These are phyloP conservation scores for Parmelia sp. DNA, from an alignment of 495 filamentous ascomycete genomes.

Conservation along the genomic window DNA sequence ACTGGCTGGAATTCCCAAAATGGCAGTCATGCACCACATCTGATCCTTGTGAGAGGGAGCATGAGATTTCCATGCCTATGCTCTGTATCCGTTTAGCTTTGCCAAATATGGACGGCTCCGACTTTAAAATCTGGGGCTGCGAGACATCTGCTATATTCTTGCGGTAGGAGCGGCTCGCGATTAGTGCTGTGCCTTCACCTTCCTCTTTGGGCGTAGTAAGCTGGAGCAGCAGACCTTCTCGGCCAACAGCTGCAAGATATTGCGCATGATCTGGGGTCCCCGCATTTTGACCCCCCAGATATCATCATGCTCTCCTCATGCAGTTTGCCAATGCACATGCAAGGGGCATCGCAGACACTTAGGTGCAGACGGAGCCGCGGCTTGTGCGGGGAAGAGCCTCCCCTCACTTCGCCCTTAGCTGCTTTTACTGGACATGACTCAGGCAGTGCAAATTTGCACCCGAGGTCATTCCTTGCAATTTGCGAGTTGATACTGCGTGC, in stretches of 20 bases:
- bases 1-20: neutral
- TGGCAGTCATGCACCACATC: neutral
- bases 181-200: neutral
- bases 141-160: neutral
- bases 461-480: neutral
- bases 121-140: neutral
- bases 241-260: neutral
- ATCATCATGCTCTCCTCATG: constrained; percentile 1
- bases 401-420: neutral
- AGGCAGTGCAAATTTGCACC: neutral
- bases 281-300: neutral
- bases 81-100: neutral
- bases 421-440: neutral
- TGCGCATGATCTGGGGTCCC: constrained; percentile 3
- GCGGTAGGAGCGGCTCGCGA: neutral
- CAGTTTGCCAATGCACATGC: constrained; percentile 6
- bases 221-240: constrained; percentile 1
- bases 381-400: neutral
- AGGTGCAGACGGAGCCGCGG: neutral
- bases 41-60: neutral
- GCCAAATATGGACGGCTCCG: neutral
- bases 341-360: neutral
- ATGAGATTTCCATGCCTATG: neutral
- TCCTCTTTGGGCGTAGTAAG: neutral
- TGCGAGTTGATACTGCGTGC: neutral